Percentiles rank a stretch among this genome's conserved stretches.
Evolutionary conservation across 2,329 filamentous ascomycete species (phyloP).

Genomic region (Pyrenophora graminea): DNA sequence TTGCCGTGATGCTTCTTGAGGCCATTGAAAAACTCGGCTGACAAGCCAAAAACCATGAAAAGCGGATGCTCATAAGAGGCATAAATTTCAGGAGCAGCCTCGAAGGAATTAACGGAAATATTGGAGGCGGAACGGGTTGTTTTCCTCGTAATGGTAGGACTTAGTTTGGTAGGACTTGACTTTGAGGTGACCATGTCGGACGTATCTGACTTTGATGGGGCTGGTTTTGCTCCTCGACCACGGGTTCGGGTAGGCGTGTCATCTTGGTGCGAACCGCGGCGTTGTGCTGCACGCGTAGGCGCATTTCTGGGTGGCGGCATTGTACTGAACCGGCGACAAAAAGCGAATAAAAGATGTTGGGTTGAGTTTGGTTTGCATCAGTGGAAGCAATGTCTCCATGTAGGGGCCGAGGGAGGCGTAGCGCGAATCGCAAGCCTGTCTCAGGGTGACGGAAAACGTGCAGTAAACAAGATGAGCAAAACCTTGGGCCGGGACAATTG

Average conservation of each 20-base stretch:
- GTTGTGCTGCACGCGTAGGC: constrained; percentile 36
- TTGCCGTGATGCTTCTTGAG: constrained; percentile 37
- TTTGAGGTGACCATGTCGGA: constrained; percentile 32
- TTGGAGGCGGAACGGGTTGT: constrained; percentile 45
- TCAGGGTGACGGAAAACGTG: constrained; percentile 36
- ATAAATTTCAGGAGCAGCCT: constrained; percentile 34
- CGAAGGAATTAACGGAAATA: constrained; percentile 39
- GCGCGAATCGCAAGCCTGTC: constrained; percentile 39
- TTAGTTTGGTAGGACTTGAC: constrained; percentile 31
- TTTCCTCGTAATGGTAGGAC: constrained; percentile 36
- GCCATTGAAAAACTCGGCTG: constrained; percentile 38
- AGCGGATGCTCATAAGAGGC: constrained; percentile 40
- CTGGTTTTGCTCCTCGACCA: constrained; percentile 39
- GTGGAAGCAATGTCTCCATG: constrained; percentile 29
- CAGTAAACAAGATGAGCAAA: constrained; percentile 30
- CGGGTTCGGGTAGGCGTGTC: constrained; percentile 41
- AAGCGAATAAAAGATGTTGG: constrained; percentile 9
- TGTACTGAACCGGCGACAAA: constrained; percentile 4
- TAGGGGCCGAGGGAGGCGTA: constrained; percentile 39
- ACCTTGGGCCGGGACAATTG: constrained; percentile 20
- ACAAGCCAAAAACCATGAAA: constrained; percentile 42
- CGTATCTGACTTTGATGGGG: constrained; percentile 34
- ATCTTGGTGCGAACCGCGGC: constrained; percentile 39
- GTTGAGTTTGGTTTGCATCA: constrained; percentile 16
- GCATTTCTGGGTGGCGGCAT: constrained; percentile 36